Evolutionary conservation across 176 grass and related monocot species (phyloP).

Genomic region (Echinochloa phyllopogon): DNA sequence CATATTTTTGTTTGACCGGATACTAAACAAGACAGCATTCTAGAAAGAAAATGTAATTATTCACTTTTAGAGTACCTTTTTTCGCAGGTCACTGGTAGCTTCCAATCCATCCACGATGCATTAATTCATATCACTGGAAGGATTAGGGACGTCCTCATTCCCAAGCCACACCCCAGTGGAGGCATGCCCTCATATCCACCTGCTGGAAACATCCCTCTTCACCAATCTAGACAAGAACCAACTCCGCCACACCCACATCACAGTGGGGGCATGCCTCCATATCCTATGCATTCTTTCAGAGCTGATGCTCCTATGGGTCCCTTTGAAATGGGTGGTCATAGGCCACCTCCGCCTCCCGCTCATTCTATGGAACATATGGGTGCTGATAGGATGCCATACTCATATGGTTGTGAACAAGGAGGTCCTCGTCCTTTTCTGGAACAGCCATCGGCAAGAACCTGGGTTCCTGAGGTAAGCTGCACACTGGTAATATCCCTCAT

Average conservation of each 20-base stretch:
- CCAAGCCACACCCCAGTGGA: constrained; percentile 52
- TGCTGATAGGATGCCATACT: constrained; percentile 52
- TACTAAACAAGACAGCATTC: constrained; percentile 18
- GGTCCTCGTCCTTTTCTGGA: constrained; percentile 55
- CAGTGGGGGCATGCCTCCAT: constrained; percentile 55
- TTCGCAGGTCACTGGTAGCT: constrained; percentile 68
- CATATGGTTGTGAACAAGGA: constrained; percentile 56
- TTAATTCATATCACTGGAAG: constrained; percentile 68
- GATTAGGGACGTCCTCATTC: constrained; percentile 68
- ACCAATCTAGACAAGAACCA: constrained; percentile 65
- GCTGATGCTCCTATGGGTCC: constrained; percentile 55
- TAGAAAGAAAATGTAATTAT: constrained; percentile 12
- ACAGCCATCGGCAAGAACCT: constrained; percentile 57
- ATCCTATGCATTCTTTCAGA: constrained; percentile 57
- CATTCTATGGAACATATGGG: constrained; percentile 54
- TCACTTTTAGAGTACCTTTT: constrained; percentile 35
- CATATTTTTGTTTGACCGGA: constrained; percentile 10
- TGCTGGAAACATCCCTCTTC: constrained; percentile 44
- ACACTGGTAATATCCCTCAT: neutral
- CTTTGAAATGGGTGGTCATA: constrained; percentile 48
- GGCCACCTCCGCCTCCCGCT: constrained; percentile 37
- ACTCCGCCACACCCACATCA: constrained; percentile 46
- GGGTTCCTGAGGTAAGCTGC: constrained; percentile 64
- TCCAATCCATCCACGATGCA: constrained; percentile 74
- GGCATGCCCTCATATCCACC: constrained; percentile 60